Percentiles rank a stretch among this genome's conserved stretches.
phyloP scores from a whole-genome alignment of 345 rosid genomes.

The Eucalyptus rudis region DNA sequence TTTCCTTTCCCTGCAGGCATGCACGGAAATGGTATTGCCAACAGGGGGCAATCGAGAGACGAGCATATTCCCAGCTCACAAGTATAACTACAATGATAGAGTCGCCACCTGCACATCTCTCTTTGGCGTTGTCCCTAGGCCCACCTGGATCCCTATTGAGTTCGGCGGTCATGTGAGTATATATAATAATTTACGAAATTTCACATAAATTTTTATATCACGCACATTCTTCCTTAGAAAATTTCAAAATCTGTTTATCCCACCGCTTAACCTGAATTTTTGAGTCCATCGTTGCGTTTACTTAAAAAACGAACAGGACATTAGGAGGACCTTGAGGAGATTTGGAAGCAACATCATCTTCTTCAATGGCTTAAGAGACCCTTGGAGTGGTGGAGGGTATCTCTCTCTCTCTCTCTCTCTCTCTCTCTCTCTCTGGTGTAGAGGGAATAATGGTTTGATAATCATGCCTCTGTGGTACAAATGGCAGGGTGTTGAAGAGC shows the following conservation, averaged over 20 bases:
- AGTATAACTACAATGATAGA: slow-evolving; percentile 5
- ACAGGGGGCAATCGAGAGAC: slow-evolving; percentile 12
- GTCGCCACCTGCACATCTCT: background rate
- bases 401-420: background rate
- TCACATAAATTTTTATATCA: background rate
- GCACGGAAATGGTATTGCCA: slow-evolving; percentile 59
- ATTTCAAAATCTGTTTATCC: background rate
- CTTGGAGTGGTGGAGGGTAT: slow-evolving; percentile 73
- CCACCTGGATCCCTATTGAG: slow-evolving; percentile 32
- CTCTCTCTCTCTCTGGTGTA: background rate
- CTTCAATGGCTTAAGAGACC: slow-evolving; percentile 67
- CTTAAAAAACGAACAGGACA: slow-evolving; percentile 9
- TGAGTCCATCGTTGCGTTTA: background rate
- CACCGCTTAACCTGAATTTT: background rate
- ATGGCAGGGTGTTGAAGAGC: slow-evolving; percentile 31
- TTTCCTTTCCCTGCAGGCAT: slow-evolving; percentile 16
- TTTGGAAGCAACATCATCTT: slow-evolving; percentile 52
- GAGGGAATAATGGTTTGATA: background rate
- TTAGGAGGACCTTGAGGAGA: slow-evolving; percentile 30
- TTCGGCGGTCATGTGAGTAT: slow-evolving; percentile 38
- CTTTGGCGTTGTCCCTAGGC: slow-evolving; percentile 23
- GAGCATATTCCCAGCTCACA: slow-evolving; percentile 31
- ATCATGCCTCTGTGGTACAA: background rate
- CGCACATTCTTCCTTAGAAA: background rate
- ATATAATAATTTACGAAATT: background rate